Evolutionary conservation across 306 rosid species (phyloP).

Genomic region (Lathyrus oleraceus): DNA sequence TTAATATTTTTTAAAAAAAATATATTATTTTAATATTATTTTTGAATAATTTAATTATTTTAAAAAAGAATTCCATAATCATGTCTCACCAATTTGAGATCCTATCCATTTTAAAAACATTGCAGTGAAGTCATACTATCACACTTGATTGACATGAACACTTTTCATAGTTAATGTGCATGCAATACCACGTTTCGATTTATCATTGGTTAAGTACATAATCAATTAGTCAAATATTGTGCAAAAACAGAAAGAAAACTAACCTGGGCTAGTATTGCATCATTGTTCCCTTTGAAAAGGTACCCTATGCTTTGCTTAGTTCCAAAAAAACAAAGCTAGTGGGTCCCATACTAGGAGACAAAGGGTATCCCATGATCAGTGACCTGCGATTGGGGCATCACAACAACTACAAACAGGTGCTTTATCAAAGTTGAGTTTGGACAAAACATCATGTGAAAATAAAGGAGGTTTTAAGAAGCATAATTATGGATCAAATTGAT

Average conservation of each 20-base stretch:
- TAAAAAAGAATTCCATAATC: too few relatives aligned
- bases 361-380: constrained; percentile 82
- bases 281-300: constrained; percentile 42
- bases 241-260: not conserved
- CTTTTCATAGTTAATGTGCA: not conserved
- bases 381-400: constrained; percentile 60
- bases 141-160: not conserved
- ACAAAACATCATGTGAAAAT: constrained; percentile 25
- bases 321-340: constrained; percentile 46
- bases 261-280: not conserved
- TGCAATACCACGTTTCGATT: not conserved
- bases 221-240: not conserved
- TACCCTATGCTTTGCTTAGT: constrained; percentile 29
- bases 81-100: too few relatives aligned
- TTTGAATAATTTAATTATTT: too few relatives aligned
- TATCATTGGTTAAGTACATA: not conserved
- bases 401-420: constrained; percentile 41
- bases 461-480: constrained; percentile 37
- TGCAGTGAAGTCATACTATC: not conserved
- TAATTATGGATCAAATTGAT: constrained; percentile 45
- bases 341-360: constrained; percentile 77
- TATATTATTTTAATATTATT: too few relatives aligned
- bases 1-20: too few relatives aligned
- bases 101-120: not conserved
- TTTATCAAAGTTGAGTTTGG: constrained; percentile 44